phyloP scores from a whole-genome alignment of 768 basidiomycete genomes.

The Tulasnella sp. region DNA sequence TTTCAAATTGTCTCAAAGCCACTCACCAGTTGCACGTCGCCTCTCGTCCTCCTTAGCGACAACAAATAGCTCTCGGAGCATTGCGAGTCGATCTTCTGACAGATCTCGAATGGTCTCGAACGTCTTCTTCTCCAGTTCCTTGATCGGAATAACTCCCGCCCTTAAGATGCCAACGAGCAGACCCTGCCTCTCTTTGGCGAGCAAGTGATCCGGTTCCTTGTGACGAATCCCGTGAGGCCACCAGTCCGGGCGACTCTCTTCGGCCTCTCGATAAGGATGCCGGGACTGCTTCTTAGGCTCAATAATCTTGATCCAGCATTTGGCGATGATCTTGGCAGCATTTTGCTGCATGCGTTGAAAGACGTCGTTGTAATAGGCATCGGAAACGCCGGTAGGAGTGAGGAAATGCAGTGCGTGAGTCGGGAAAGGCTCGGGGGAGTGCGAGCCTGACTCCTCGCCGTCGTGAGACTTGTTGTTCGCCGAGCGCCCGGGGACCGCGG shows the following conservation, averaged over 20 bases:
- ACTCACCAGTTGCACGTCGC: conserved; percentile 17
- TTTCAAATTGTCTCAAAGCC: background rate
- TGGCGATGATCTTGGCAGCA: conserved; percentile 38
- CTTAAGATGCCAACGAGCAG: conserved; percentile 37
- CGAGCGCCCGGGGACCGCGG: background rate
- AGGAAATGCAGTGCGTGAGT: conserved; percentile 26
- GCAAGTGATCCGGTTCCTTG: conserved; percentile 40
- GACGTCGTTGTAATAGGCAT: conserved; percentile 33
- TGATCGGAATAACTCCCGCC: conserved; percentile 32
- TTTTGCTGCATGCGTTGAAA: conserved; percentile 36
- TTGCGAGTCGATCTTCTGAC: conserved; percentile 33
- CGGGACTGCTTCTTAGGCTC: conserved; percentile 41
- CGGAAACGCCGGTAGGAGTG: conserved; percentile 31
- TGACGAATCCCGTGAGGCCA: conserved; percentile 40
- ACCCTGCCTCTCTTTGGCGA: conserved; percentile 37
- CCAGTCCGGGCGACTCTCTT: conserved; percentile 38
- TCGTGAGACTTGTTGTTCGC: background rate
- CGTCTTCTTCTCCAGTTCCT: conserved; percentile 36
- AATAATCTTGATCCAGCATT: conserved; percentile 43
- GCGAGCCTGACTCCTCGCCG: background rate
- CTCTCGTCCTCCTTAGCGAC: conserved; percentile 38
- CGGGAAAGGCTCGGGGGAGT: background rate
- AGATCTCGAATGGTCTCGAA: conserved; percentile 35
- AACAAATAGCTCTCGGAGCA: conserved; percentile 37
- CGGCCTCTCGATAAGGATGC: conserved; percentile 40